These are phyloP conservation scores for Psidium friedrichsthalianum DNA, from an alignment of 345 rosid genomes.

Conservation along the genomic window DNA sequence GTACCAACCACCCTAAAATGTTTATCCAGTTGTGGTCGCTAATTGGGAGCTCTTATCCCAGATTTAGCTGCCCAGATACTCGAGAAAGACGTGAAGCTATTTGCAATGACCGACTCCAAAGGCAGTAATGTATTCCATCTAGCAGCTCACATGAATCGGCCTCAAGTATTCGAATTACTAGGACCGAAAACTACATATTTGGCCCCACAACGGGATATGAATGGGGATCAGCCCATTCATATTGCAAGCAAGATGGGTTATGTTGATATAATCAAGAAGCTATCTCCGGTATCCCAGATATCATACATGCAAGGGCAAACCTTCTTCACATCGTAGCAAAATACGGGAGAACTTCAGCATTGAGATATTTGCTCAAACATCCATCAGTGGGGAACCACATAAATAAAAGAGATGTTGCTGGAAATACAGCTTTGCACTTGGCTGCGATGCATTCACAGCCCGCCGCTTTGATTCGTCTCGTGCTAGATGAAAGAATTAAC, in stretches of 20 bases:
- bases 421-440: neutral
- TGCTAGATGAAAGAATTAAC: rapidly evolving
- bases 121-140: neutral
- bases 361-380: neutral
- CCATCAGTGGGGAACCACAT: rapidly evolving
- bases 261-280: neutral
- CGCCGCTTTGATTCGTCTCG: neutral
- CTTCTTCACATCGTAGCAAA: neutral
- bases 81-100: neutral
- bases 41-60: neutral
- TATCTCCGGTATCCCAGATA: too few species aligned
- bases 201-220: neutral
- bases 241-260: neutral
- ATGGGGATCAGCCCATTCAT: neutral
- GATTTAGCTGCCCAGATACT: neutral
- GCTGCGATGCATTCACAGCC: neutral
- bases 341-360: neutral
- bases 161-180: neutral
- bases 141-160: neutral
- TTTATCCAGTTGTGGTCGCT: neutral
- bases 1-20: neutral
- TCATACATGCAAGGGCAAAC: neutral
- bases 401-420: rapidly evolving
- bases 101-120: neutral
- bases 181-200: neutral